phyloP scores from a whole-genome alignment of 2,329 filamentous ascomycete species.

The Chaetomium sp. region DNA sequence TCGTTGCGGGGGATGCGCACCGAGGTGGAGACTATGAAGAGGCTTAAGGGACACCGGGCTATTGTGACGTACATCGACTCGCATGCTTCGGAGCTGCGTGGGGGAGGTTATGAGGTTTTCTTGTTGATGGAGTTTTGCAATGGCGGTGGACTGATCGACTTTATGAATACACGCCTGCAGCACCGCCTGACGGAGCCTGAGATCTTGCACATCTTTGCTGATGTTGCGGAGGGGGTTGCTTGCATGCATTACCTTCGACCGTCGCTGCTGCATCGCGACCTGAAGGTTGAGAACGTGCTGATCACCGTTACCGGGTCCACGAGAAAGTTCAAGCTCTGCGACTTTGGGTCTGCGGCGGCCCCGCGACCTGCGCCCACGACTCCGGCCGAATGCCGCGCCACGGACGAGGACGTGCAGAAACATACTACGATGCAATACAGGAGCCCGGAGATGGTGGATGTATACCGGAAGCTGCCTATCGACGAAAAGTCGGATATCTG shows the following conservation, averaged over 20 bases:
- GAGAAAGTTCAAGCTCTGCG: conserved; percentile 88
- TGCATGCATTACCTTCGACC: conserved; percentile 99
- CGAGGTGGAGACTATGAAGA: conserved; percentile 99
- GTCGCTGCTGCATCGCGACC: conserved; percentile 81
- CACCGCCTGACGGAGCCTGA: conserved; percentile 95
- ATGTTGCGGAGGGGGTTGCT: conserved; percentile 91
- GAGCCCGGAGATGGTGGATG: conserved; percentile 98
- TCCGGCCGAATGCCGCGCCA: conserved; percentile 78
- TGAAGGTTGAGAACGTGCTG: conserved; percentile 97
- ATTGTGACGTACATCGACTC: conserved; percentile 99
- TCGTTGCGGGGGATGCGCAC: conserved; percentile 92
- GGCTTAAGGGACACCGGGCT: conserved; percentile 88
- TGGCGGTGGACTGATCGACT: conserved; percentile 93
- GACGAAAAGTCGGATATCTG: conserved; percentile 99
- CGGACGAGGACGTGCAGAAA: conserved; percentile 95
- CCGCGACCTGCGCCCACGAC: conserved; percentile 80
- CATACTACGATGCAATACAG: conserved; percentile 97
- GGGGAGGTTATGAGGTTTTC: conserved; percentile 95
- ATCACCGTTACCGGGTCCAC: conserved; percentile 65
- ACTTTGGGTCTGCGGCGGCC: conserved; percentile 88
- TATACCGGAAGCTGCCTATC: conserved; percentile 92
- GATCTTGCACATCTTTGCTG: conserved; percentile 93
- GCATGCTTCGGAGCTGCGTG: conserved; percentile 87
- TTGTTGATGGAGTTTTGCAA: conserved; percentile 96
- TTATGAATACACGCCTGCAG: conserved; percentile 97